Base-by-base conservation (phyloP, 768 basidiomycete species). In the Dacryopinax primogenitus region DNA sequence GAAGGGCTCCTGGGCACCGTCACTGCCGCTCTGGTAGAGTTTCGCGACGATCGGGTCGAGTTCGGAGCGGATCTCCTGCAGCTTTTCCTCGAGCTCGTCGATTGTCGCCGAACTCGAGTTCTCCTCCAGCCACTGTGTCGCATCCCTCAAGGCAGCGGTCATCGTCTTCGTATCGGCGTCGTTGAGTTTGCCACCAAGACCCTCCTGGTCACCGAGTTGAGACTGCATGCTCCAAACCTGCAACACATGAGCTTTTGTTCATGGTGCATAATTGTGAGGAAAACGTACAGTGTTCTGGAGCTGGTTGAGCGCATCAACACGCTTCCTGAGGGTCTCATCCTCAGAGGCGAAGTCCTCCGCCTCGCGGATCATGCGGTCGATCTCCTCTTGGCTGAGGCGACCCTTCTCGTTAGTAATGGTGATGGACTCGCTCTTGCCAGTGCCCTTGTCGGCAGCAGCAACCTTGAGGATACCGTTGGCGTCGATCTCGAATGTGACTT, bases 351-450 rank as follows among this genome's bases (percentile, higher is more conserved):
- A 94, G 72, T 92, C 86, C 81, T 97, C 92, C 2, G 92, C 92
- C 71, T 96, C 93, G 33, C 80, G 83, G 65, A 96, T 89, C 93
- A 95, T 96, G 67, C 92, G 89, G 72, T 96, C 93, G 67, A 96
- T 95, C 67, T 96, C 90, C 67, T 92, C 90, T 69, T 87, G 85
- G 58, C 80, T 83, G 26, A 92, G 84, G 78, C 94, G 90, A 47
- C 91, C 92, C 80, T 93, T 94, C 76, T 95, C 92, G 77, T 96
- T 96, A 70, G 85, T 93, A 78, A 96, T 97, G 37, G 90, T 93
- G 76, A 95, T 91, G 44, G 85, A 87, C 75, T 88, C 85, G 0
- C 86, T 86, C 77, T 93, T 93, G 71, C 88, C 88, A 75, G 85
- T 95, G 75, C 89, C 92, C 88, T 95, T 95, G 76, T 96, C 93